Base-by-base conservation (phyloP, 495 filamentous ascomycete species). In the Aspergillus saccharolyticus region DNA sequence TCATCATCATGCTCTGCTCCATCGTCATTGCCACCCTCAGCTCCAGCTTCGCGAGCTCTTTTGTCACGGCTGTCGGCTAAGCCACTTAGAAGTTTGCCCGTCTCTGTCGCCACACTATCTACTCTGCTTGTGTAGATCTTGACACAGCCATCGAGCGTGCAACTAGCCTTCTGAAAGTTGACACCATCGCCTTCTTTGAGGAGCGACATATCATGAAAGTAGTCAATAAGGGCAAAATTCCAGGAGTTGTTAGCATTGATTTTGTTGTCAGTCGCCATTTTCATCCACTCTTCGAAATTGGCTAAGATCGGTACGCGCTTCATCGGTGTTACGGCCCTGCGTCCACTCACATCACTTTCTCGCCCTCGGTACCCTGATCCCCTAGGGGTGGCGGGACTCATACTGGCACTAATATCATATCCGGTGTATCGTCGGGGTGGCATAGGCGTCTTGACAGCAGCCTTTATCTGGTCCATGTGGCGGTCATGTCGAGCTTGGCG, bases 201-300 rank as follows among this genome's bases (percentile, higher is more conserved):
- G 39, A 99, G 74, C 5, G 91, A 96, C 95, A 99, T 97, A 65
- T 99, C 94, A 65, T 99, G 92, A 66, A 99, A 99, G 70, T 99
- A 99, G 70, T 99, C 94, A 67, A 99, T 99, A 7, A 99, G 82
- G 2, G 94, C 94, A 72, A 99, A 97, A 66, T 97, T 97, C 94
- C 94, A 99, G 17, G 94, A 97, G 71, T 99, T 99, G 21, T 89
- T 85, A 44, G 94, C 95, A 68, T 97, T 99, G 75, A 99, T 99
- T 80, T 99, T 99, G 78, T 99, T 99, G 77, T 99, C 94, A 20
- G 93, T 97, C 10, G 95, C 95, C 90, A 97, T 92, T 82, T 97
- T 99, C 95, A 99, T 97, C 94, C 94, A 97, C 67, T 99, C 95
- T 71, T 99, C 94, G 65, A 97, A 99, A 73, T 97, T 97, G 52